A percentile compares a stretch with the other conserved stretches of the same genome.
Conservation (phyloP, 2,329 filamentous ascomycete species). For the Ophiostoma piceae region DNA sequence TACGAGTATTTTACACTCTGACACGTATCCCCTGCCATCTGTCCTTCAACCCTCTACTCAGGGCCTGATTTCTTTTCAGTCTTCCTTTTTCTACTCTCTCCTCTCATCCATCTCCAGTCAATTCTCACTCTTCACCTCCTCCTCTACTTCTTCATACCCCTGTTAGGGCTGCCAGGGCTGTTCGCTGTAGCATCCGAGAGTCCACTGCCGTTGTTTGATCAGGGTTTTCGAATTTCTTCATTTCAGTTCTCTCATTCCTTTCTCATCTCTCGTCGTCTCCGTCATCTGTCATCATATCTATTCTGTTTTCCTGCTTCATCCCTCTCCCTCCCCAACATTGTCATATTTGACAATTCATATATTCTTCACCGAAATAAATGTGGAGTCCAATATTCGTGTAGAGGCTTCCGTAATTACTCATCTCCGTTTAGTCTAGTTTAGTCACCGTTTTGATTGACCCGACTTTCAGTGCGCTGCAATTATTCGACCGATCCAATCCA, state of each 20-base stretch:
- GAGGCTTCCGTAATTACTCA: neutral
- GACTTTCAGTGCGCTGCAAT: neutral
- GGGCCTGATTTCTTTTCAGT: too few relatives aligned
- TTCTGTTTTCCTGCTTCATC: neutral
- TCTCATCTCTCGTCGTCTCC: neutral
- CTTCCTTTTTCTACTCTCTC: neutral
- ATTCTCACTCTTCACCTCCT: neutral
- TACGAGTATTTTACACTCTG: neutral
- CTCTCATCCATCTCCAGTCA: neutral
- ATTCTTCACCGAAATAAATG: neutral
- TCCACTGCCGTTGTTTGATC: neutral
- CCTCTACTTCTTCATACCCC: neutral
- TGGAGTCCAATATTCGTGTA: constrained; percentile 2
- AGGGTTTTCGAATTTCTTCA: neutral
- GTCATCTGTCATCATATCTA: neutral
- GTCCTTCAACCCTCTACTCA: neutral
- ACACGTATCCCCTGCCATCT: neutral
- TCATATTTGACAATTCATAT: constrained; percentile 1
- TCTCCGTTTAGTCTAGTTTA: neutral
- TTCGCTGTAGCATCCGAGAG: neutral
- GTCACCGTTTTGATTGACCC: neutral
- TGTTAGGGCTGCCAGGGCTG: constrained; percentile 13
- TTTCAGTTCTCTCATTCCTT: neutral
- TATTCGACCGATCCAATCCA: neutral
- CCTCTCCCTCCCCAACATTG: neutral